Percentiles rank a stretch among this genome's conserved stretches.
phyloP scores from a whole-genome alignment of 306 rosid species.

The Prunus kanzakura region DNA sequence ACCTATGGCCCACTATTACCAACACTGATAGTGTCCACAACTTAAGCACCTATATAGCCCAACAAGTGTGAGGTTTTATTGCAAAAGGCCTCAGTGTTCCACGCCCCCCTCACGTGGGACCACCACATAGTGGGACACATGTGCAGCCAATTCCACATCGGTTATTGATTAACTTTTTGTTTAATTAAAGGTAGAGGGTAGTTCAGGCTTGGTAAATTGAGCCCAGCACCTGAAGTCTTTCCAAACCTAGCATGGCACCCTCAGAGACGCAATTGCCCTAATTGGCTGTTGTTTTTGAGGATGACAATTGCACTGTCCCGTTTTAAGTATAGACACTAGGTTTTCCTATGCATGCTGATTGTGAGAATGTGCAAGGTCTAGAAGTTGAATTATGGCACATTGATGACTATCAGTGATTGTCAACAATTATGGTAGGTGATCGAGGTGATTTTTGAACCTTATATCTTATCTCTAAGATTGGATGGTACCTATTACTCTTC shows the following conservation, averaged over 20 bases:
- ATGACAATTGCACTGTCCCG: background rate
- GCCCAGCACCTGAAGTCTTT: background rate
- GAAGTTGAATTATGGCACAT: conserved; percentile 5
- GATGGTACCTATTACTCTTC: background rate
- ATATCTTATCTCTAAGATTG: background rate
- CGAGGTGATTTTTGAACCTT: background rate
- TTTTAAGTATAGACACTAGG: background rate
- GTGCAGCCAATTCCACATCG: no score
- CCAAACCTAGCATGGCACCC: background rate
- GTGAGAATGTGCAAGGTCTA: background rate
- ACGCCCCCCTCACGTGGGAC: no score
- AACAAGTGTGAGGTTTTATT: no score
- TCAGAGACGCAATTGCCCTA: background rate
- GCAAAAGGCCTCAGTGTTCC: no score
- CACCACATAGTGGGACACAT: no score
- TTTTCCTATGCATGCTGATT: background rate
- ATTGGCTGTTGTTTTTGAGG: background rate
- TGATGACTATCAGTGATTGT: background rate
- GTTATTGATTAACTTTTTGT: no score
- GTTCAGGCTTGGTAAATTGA: no score
- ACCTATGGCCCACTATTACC: no score
- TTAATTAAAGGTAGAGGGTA: no score
- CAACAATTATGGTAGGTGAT: background rate
- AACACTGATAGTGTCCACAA: no score
- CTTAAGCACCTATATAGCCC: no score